These are phyloP conservation scores for Penicillium simplicissimum DNA, from an alignment of 495 filamentous ascomycete species.

Conservation along the genomic window DNA sequence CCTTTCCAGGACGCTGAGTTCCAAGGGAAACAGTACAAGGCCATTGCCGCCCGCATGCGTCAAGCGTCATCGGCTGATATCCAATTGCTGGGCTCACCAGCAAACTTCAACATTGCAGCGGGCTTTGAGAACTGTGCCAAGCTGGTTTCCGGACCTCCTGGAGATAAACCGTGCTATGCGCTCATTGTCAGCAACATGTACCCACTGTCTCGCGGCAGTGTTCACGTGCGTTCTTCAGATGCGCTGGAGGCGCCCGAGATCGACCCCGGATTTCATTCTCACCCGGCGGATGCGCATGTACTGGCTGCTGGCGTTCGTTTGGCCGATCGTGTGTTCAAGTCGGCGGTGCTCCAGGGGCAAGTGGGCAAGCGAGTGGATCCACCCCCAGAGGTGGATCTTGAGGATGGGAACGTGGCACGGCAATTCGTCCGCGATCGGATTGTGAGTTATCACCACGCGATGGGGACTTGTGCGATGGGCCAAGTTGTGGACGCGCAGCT, in stretches of 20 bases:
- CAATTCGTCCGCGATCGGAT: constrained; percentile 11
- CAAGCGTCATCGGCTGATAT: constrained; percentile 1
- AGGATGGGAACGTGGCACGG: background rate
- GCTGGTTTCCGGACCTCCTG: constrained; percentile 2
- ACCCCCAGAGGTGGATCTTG: background rate
- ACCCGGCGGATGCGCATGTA: constrained; percentile 30
- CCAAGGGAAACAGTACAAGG: constrained; percentile 7
- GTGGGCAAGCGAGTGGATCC: constrained; percentile 8
- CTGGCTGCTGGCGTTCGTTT: constrained; percentile 44
- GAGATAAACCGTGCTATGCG: constrained; percentile 1
- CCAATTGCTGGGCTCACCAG: constrained; percentile 9
- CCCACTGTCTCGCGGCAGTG: constrained; percentile 23
- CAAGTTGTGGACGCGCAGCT: constrained; percentile 42
- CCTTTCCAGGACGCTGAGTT: constrained; percentile 2
- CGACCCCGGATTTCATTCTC: constrained; percentile 27
- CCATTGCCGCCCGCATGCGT: constrained; percentile 6
- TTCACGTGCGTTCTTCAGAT: constrained; percentile 21
- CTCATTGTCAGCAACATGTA: constrained; percentile 17
- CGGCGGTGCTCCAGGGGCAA: constrained; percentile 1
- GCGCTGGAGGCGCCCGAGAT: constrained; percentile 13
- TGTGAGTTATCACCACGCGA: constrained; percentile 14
- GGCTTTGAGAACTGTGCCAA: constrained; percentile 8
- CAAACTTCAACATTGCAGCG: constrained; percentile 6
- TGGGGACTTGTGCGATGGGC: constrained; percentile 55
- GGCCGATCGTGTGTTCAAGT: constrained; percentile 28